These are phyloP conservation scores for Gamsiella multidivaricata DNA, from an alignment of 192 early-diverging fungal genomes.

Conservation along the genomic window DNA sequence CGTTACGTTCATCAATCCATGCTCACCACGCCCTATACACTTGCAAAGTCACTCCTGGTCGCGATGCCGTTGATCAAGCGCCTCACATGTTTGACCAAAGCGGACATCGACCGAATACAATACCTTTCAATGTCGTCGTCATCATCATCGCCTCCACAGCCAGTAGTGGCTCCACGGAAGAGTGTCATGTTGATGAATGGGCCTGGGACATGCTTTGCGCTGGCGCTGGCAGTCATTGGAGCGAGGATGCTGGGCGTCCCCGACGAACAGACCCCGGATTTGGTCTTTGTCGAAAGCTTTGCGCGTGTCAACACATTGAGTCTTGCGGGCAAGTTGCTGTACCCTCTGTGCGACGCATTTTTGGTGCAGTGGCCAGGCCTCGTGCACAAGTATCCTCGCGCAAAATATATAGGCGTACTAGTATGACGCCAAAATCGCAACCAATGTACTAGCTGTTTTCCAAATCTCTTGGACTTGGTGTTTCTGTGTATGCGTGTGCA, in stretches of 20 bases:
- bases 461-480: no score
- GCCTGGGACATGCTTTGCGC: constrained; percentile 44
- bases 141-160: background rate
- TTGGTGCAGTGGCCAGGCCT: constrained; percentile 92
- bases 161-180: background rate
- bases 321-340: constrained; percentile 86
- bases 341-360: constrained; percentile 84
- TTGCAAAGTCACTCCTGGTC: constrained; percentile 58
- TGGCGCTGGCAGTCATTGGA: constrained; percentile 44
- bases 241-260: constrained; percentile 30
- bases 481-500: no score
- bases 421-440: constrained; percentile 61
- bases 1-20: constrained; percentile 80
- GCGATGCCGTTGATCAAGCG: constrained; percentile 40
- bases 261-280: constrained; percentile 43
- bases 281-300: constrained; percentile 93
- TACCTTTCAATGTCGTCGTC: background rate
- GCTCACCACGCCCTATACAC: constrained; percentile 62
- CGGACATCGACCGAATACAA: constrained; percentile 7
- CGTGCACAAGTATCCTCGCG: constrained; percentile 61
- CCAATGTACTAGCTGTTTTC: no score
- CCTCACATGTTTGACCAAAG: constrained; percentile 21
- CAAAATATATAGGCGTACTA: constrained; percentile 71
- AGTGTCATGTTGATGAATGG: constrained; percentile 47
- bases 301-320: constrained; percentile 89